Conservation (phyloP, 2,329 filamentous ascomycete species). For the Teratosphaeria epicoccoides region DNA sequence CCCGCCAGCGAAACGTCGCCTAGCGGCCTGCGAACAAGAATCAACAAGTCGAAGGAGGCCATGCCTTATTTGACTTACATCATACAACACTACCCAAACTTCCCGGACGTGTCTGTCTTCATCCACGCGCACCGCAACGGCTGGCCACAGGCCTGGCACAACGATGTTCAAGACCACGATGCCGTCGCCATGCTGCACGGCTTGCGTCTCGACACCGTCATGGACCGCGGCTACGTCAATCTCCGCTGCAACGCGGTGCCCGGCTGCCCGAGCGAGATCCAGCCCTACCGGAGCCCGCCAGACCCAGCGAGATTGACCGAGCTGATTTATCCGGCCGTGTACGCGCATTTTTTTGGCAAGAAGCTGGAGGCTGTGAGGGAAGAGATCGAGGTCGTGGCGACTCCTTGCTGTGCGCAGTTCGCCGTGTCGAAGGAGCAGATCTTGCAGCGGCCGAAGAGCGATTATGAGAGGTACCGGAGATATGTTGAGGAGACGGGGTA, state of each 20-base stretch:
- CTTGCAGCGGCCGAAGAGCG: conserved; percentile 15
- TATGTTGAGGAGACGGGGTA: conserved; percentile 40
- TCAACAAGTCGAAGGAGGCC: conserved; percentile 36
- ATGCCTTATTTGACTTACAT: conserved; percentile 40
- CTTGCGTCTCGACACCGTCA: conserved; percentile 13
- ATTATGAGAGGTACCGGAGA: conserved; percentile 30
- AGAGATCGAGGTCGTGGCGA: conserved; percentile 10
- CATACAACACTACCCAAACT: conserved; percentile 34
- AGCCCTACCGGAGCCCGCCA: conserved; percentile 11
- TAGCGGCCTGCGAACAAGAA: conserved; percentile 10
- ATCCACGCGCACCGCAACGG: conserved; percentile 20
- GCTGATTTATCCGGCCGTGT: conserved; percentile 12
- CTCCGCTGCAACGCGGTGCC: conserved; percentile 16
- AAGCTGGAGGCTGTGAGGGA: conserved; percentile 6
- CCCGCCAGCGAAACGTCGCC: conserved; percentile 18
- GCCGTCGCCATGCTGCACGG: conserved; percentile 16
- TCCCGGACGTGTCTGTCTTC: conserved; percentile 20
- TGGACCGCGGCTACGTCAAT: conserved; percentile 18
- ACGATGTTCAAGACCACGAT: conserved; percentile 16
- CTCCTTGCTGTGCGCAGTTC: conserved; percentile 25
- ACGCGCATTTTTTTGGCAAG: conserved; percentile 15
- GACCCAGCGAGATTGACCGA: conserved; percentile 11
- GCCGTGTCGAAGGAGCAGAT: conserved; percentile 24
- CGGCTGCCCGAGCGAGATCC: conserved; percentile 18
- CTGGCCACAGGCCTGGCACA: conserved; percentile 20